Evolutionary conservation across 495 filamentous ascomycete species (phyloP).

Genomic region (Parachaetomium inaequale): DNA sequence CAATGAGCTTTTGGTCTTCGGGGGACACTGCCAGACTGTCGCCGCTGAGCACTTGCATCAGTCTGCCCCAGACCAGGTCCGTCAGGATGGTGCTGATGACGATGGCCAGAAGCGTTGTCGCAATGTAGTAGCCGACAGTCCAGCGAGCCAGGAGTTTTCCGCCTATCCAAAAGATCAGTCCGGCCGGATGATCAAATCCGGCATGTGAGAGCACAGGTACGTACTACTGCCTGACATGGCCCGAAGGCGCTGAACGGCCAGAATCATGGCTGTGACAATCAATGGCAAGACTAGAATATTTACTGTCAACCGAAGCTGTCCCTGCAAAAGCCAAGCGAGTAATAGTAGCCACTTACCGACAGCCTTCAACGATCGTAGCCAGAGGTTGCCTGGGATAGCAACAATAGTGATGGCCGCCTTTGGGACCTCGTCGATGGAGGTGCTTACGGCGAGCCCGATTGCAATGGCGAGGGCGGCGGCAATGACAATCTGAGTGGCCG

Average conservation of each 20-base stretch:
- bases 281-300: slow-evolving; percentile 27
- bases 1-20: slow-evolving; percentile 15
- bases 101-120: slow-evolving; percentile 33
- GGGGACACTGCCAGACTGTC: slow-evolving; percentile 3
- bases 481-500: slow-evolving; percentile 29
- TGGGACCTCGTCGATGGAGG: slow-evolving; percentile 26
- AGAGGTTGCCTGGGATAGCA: slow-evolving; percentile 30
- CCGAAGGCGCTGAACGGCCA: slow-evolving; percentile 28
- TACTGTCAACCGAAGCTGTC: background rate
- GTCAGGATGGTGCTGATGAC: slow-evolving; percentile 28
- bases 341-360: slow-evolving; percentile 21
- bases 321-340: background rate
- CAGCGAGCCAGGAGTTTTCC: slow-evolving; percentile 24
- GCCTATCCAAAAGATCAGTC: background rate
- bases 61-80: slow-evolving; percentile 26
- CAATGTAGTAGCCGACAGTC: slow-evolving; percentile 32
- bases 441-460: slow-evolving; percentile 28
- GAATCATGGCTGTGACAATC: slow-evolving; percentile 33
- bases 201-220: background rate
- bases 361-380: slow-evolving; percentile 32
- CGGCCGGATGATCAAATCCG: background rate
- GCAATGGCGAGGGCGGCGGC: slow-evolving; percentile 29
- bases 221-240: slow-evolving; percentile 26
- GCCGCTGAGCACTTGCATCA: slow-evolving; percentile 20
- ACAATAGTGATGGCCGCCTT: slow-evolving; percentile 21